These are phyloP conservation scores for Fusarium sublunatum DNA, from an alignment of 2,329 filamentous ascomycete species.

Conservation along the genomic window DNA sequence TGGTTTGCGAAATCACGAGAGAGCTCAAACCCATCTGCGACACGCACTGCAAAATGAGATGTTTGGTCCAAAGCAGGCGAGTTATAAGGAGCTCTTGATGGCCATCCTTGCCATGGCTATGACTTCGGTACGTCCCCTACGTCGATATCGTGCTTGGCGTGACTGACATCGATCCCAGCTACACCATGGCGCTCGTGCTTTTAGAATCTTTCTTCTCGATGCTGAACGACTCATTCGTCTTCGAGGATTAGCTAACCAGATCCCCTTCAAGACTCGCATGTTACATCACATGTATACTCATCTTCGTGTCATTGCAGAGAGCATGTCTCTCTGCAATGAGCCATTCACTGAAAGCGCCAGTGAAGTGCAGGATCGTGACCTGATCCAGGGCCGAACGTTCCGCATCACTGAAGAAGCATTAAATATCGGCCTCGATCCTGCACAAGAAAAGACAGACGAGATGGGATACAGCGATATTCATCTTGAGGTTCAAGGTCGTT, in stretches of 20 bases:
- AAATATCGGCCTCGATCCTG: slow-evolving; percentile 45
- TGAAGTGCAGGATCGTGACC: not conserved
- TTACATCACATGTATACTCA: slow-evolving; percentile 61
- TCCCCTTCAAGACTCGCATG: slow-evolving; percentile 56
- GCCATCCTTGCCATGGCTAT: slow-evolving; percentile 51
- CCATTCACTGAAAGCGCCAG: not conserved
- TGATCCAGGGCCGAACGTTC: slow-evolving; percentile 42
- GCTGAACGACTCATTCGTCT: slow-evolving; percentile 56
- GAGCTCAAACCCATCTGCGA: slow-evolving; percentile 49
- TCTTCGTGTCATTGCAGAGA: slow-evolving; percentile 59
- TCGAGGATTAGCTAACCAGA: slow-evolving; percentile 51
- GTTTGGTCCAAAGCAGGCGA: slow-evolving; percentile 49
- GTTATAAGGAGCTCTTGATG: slow-evolving; percentile 59
- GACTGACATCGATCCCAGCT: slow-evolving; percentile 18
- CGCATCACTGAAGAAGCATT: slow-evolving; percentile 44
- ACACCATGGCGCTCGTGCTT: slow-evolving; percentile 31
- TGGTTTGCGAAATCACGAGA: slow-evolving; percentile 46
- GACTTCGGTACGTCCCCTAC: slow-evolving; percentile 27
- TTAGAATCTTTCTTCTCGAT: slow-evolving; percentile 51
- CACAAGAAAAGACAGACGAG: slow-evolving; percentile 49
- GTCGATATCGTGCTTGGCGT: rapidly evolving
- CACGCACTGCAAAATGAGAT: slow-evolving; percentile 51
- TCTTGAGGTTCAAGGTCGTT: slow-evolving; percentile 54
- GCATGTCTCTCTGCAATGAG: slow-evolving; percentile 43
- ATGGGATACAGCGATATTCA: slow-evolving; percentile 59